Evolutionary conservation across 2,329 filamentous ascomycete genomes (phyloP), one percentile per base, ranked within the genome.

Genomic region (Ceratocystis destructans): DNA sequence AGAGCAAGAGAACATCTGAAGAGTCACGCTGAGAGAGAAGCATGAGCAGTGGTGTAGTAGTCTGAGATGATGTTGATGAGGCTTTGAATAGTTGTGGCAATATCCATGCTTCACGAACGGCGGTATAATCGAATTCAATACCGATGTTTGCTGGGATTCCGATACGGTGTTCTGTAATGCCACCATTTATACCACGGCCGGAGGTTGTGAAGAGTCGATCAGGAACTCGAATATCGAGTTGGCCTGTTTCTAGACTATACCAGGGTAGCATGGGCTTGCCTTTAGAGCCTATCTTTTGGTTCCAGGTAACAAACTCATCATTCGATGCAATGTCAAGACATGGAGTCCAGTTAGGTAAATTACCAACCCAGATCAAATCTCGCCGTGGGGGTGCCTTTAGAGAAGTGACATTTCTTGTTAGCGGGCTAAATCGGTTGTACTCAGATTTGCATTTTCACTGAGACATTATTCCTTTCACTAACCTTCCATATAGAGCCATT

Each of bases 401-500:
- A 15, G 12, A 6, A 12, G 22, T 2, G 2, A 8, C n/a, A 62
- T 45, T 15, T 28, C 12, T 66, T 37, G 10, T 61, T 41, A 61
- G 45, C 33, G 31, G 37, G 55, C 25, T 12, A 3, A n/a, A 33
- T 59, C 4, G 1, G 17, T 31, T 33, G 45, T 70, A 37, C 22
- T 20, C 33, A 1, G 0, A 5, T 41, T 41, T 41, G 3, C 10
- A 41, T 41, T 41, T 41, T 41, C 37, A 41, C 3, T n/a, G n/a
- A 57, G 44, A 70, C 20, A 17, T 31, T 2, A 28, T 33, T 3
- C 4, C 17, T 25, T 22, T 61, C 6, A 66, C 80, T 77, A 74
- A 89, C 85, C 75, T 85, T 84, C 78, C 88, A 93, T 5, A 94
- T 80, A 0, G 87, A 85, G 5, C 92, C 92, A 68, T 87, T 83